These are phyloP conservation scores for Penicillium diatomitis DNA, from an alignment of 495 filamentous ascomycete species.

Conservation along the genomic window DNA sequence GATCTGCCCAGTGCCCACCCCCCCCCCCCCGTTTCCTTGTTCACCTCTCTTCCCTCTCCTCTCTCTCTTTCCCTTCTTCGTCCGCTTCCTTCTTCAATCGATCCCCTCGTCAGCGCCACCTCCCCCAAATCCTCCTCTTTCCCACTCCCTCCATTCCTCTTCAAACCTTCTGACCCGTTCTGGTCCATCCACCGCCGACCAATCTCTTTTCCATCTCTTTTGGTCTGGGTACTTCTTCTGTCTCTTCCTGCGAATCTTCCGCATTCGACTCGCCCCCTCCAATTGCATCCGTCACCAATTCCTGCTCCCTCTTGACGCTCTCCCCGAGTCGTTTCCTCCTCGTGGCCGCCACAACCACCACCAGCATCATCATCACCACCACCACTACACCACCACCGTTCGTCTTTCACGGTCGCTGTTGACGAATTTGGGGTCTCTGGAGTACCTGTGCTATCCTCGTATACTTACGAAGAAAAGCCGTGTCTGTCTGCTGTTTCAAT, in stretches of 20 bases:
- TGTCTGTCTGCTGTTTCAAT: too few species aligned
- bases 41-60: neutral
- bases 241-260: conserved; percentile 4
- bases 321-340: too few species aligned
- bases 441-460: too few species aligned
- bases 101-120: too few species aligned
- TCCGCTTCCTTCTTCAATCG: neutral
- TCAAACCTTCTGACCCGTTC: conserved; percentile 11
- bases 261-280: conserved; percentile 1
- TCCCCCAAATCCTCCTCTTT: neutral
- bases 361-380: neutral
- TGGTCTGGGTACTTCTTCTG: conserved; percentile 8
- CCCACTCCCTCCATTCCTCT: conserved; percentile 13
- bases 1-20: neutral
- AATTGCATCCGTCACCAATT: neutral
- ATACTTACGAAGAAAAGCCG: too few species aligned
- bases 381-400: conserved; percentile 5
- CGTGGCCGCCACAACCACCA: too few species aligned
- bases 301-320: too few species aligned
- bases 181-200: conserved; percentile 6
- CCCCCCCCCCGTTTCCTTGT: neutral
- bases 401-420: neutral
- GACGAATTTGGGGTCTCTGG: too few species aligned
- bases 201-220: neutral
- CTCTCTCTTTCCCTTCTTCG: neutral